Evolutionary conservation across 805 yeast species (phyloP), one percentile per base, ranked within the genome.

Genomic region (Cyberlindnera veronae): DNA sequence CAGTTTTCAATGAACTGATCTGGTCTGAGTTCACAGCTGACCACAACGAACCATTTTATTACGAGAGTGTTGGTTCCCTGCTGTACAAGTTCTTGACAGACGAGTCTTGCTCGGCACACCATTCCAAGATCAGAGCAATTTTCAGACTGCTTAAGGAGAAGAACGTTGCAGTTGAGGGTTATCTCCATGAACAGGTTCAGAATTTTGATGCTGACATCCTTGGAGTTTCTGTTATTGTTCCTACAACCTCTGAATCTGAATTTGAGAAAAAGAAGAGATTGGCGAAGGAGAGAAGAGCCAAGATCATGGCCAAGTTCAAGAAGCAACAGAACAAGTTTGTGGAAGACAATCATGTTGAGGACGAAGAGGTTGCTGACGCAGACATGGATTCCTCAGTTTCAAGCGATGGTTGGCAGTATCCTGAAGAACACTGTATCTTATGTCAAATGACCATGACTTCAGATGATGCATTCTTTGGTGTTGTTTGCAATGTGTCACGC

Each of bases 301-400:
- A 79, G 50, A 70, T 90, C 23, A 61, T 91, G 72, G 91, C 84
- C 1, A 86, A 82, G 43, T 76, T 91, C 56, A 84, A 82, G 48
- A 77, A 75, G 48, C 95, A 88, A 52, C 98, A 91, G 57, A 69
- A 76, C 28, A 74, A 71, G 64, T 93, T 91, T 63, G 76, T 84
- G 21, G 77, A 76, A 41, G 72, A 74, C 21, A 72, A 77, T 48
- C 50, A 61, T 3, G 50, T 58, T 22, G 63, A 64, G 2, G 57
- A n/a, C n/a, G n/a, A 51, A 13, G 45, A 54, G 6, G 50, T 46
- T 3, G 54, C 50, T 8, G 55, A 50, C 39, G 61, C 60, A 9
- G 79, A 69, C 29, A 67, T 67, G 66, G 73, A 63, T 7, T 62
- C 53, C 9, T 54, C 48, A 16, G 66, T 59, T n/a, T 61, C 50